These are phyloP conservation scores for Neurospora sp. DNA, from an alignment of 495 filamentous ascomycete genomes.

Conservation along the genomic window DNA sequence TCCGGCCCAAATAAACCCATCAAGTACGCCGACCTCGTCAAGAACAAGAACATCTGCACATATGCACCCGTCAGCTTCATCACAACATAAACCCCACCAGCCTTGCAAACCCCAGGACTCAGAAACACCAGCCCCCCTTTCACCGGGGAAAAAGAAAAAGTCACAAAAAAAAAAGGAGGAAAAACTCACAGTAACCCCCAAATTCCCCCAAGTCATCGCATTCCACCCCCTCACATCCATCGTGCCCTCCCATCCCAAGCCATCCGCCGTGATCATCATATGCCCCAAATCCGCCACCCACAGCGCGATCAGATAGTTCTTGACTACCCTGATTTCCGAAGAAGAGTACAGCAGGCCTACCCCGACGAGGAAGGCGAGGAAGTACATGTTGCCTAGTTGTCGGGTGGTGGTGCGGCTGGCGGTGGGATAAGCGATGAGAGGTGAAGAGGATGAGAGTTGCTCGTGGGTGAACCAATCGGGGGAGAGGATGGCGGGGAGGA, in stretches of 20 bases:
- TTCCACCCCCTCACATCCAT: slow-evolving; percentile 54
- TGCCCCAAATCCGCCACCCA: slow-evolving; percentile 61
- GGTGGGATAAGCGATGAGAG: slow-evolving; percentile 14
- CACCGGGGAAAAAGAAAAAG: no score
- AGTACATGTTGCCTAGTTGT: slow-evolving; percentile 59
- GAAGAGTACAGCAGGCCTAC: slow-evolving; percentile 51
- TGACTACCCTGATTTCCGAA: slow-evolving; percentile 52
- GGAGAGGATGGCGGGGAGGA: slow-evolving; percentile 42
- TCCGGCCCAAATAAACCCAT: slow-evolving; percentile 47
- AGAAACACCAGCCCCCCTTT: background rate
- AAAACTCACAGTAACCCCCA: slow-evolving; percentile 47
- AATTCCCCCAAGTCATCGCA: slow-evolving; percentile 61
- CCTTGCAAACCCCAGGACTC: no score
- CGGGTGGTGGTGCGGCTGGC: slow-evolving; percentile 22
- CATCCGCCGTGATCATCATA: slow-evolving; percentile 50
- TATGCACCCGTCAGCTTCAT: background rate
- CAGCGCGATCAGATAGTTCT: slow-evolving; percentile 56
- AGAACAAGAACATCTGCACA: slow-evolving; percentile 38
- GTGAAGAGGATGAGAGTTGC: slow-evolving; percentile 36
- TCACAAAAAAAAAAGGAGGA: no score
- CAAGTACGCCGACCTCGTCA: slow-evolving; percentile 47
- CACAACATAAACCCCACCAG: background rate
- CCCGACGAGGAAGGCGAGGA: slow-evolving; percentile 52
- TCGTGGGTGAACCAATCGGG: slow-evolving; percentile 49
- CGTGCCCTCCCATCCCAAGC: slow-evolving; percentile 45